A percentile compares a stretch with the other conserved stretches of the same genome.
Conservation (phyloP, 2,329 filamentous ascomycete species). For the Colletotrichum magnum region DNA sequence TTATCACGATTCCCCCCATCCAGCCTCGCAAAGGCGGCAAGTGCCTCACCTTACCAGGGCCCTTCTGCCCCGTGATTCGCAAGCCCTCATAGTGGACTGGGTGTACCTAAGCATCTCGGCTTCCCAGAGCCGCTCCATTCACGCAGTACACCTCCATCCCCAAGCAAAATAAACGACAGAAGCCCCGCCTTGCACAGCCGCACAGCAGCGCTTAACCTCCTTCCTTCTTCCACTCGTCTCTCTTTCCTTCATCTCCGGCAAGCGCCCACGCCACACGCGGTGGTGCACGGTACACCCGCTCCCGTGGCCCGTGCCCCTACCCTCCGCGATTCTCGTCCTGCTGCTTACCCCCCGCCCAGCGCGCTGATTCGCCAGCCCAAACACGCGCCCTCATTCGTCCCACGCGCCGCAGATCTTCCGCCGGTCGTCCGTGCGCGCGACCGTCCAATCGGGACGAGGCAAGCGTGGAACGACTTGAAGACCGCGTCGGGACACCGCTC, state of each 20-base stretch:
- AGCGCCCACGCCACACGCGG: not conserved
- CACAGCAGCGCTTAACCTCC: slow-evolving; percentile 32
- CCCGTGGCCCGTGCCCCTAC: no score
- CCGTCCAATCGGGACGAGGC: slow-evolving; percentile 34
- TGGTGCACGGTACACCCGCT: not conserved
- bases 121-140: not conserved
- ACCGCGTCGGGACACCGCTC: slow-evolving; percentile 29
- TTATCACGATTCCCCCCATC: not conserved
- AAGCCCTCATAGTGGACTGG: no score
- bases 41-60: not conserved
- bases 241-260: not conserved
- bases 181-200: slow-evolving; percentile 34
- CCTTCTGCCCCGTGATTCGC: slow-evolving; percentile 17
- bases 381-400: not conserved
- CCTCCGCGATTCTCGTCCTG: not conserved
- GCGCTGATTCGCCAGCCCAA: no score
- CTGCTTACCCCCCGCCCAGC: not conserved
- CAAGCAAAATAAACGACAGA: not conserved
- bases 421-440: not conserved
- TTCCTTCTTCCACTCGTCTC: no score
- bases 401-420: slow-evolving; percentile 34
- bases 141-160: no score
- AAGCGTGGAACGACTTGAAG: not conserved
- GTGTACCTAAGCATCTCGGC: slow-evolving; percentile 10
- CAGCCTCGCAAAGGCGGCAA: not conserved